Base-by-base conservation (phyloP, 768 basidiomycete species). In the Termitomyces sp. region DNA sequence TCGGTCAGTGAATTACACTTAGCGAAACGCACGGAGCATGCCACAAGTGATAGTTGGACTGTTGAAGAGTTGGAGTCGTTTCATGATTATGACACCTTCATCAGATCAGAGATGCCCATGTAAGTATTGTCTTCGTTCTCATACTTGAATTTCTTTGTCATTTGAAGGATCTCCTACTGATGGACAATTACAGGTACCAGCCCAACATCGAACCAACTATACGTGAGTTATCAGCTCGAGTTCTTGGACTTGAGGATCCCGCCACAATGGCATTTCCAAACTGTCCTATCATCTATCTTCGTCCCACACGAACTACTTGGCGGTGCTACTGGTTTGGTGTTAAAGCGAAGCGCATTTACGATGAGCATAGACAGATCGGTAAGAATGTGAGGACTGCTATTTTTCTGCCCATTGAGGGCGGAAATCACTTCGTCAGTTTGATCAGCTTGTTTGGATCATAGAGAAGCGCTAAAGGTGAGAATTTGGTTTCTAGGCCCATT, bases 401-500 rank as follows among this genome's bases (percentile, higher is more conserved):
- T 9, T 70, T 71, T 48, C 15, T 66, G 11, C 42, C 58, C 1
- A 52, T 71, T 18, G 56, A 65, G 18, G 58, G 60, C 7, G 67
- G 60, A 4, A 73, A 75, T 57, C 73, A 75, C 52, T 71, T 74
- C 50, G 73, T 75, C 50, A 54, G 73, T 62, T 18, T 7, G 7
- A 3, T 41, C 33, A 32, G 25, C 4, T 50, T 45, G 12, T 18
- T 11, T 38, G 3, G 4, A 25, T 27, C 23, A 3, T 12, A 18
- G 23, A 18, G 9, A 11, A 18, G n/a, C n/a, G 33, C 36, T 49
- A 15, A 38, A 16, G 39, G 11, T 40, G 9, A 18, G 7, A 9
- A 3, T 7, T n/a, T 36, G 7, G 10, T 27, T 31, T 18, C 25
- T 36, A 59, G 58, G 51, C 55, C 12, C 58, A 59, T 46, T 56